Evolutionary conservation across 306 rosid species (phyloP), one percentile per base, ranked within the genome.

Genomic region (Herpetospermum pedunculosum): DNA sequence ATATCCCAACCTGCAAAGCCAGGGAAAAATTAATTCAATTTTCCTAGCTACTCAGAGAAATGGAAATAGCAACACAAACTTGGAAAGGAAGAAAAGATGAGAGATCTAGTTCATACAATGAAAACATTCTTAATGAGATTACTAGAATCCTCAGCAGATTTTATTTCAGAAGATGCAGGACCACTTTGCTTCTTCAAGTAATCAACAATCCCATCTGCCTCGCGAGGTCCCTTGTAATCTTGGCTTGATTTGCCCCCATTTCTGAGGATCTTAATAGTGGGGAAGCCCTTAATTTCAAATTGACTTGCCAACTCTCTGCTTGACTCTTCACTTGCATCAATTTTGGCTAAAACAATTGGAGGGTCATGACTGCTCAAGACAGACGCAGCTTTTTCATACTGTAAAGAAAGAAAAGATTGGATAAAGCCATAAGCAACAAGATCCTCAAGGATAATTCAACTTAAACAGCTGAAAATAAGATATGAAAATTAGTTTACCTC

Each of bases 141-240:
- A 47, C 59, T 75, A 47, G 96, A 96, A 28, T 81, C 99, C 23
- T 88, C 99, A 0, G 40, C 88, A 28, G 96, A 84, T 82, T 91
- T 91, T 38, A 95, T 65, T 82, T 91, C 99, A 37, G 72, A 75
- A 29, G 99, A 85, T 41, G 96, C 86, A 68, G 99, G 99, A 30
- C 99, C 99, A 41, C 83, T 87, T 71, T 91, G 97, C 72, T 81
- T 89, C 92, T 95, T 91, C 83, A 95, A 40, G 76, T 91, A 89
- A 25, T 83, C 86, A 63, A 87, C 93, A 55, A 95, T 91, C 43
- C 99, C 97, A 46, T 95, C 92, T 0, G 97, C 87, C 18, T 88
- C 96, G n/a, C 96, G 96, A 30, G 96, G 99, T 18, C 99, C 99
- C 63, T 91, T 91, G 88, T 89, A 95, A 46, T 91, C 99, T 49